These are phyloP conservation scores for Thraustochytrium striatum DNA, from an alignment of 352 stramenopile species.

Conservation along the genomic window DNA sequence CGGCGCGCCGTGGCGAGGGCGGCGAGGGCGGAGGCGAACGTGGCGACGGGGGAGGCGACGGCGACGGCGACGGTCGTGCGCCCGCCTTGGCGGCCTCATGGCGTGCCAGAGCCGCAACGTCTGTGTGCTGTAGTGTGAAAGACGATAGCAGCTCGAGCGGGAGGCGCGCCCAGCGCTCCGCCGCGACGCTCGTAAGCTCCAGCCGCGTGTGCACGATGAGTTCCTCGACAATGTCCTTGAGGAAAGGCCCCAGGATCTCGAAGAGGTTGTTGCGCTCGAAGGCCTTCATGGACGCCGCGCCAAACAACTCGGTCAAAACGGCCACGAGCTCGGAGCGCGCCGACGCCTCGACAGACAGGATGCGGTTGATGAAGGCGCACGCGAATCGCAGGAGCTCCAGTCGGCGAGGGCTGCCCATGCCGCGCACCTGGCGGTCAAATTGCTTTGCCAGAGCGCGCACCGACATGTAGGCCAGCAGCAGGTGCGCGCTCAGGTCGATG, in stretches of 20 bases:
- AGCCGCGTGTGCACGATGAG: background rate
- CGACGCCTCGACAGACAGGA: background rate
- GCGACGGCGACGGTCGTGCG: too few species aligned
- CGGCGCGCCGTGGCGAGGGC: background rate
- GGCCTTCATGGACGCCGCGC: background rate
- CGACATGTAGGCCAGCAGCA: background rate
- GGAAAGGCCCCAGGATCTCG: background rate
- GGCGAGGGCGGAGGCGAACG: background rate
- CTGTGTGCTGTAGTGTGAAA: too few species aligned
- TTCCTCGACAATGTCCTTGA: background rate
- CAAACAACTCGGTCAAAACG: background rate
- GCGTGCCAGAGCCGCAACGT: too few species aligned
- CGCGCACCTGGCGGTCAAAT: background rate
- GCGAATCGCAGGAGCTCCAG: constrained; percentile 8
- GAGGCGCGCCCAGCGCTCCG: background rate
- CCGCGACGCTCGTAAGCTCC: background rate
- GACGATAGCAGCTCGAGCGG: background rate
- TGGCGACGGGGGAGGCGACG: background rate
- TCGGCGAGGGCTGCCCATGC: too few species aligned
- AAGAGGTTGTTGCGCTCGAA: background rate
- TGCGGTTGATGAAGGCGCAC: constrained; percentile 1
- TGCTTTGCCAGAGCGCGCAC: background rate
- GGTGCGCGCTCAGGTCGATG: too few species aligned
- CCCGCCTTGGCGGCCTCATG: too few species aligned
- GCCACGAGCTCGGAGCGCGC: background rate